Conservation (phyloP, 768 basidiomycete genomes). For the Lepiota brunneoincarnata region DNA sequence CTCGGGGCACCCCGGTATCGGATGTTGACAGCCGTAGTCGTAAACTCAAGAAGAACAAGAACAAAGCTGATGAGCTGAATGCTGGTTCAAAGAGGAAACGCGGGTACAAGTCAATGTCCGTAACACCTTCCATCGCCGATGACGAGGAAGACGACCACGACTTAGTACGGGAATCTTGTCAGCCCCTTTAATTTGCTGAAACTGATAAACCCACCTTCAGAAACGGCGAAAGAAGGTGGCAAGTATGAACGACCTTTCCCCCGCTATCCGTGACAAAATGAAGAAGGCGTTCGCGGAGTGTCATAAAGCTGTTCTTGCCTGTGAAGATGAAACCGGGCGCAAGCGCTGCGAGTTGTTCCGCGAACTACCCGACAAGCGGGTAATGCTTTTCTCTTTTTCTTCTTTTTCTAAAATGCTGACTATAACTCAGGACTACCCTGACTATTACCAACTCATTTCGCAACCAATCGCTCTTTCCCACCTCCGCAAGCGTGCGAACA, state of each 20-base stretch:
- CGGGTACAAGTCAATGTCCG: constrained; percentile 67
- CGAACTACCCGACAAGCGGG: constrained; percentile 79
- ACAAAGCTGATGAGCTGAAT: constrained; percentile 50
- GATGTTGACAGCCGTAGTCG: constrained; percentile 60
- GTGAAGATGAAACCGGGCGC: constrained; percentile 71
- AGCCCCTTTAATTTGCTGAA: neutral
- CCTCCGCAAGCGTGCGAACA: constrained; percentile 74
- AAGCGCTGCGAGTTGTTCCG: constrained; percentile 86
- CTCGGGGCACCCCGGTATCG: constrained; percentile 61
- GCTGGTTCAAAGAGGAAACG: constrained; percentile 75
- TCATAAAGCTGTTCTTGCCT: constrained; percentile 67
- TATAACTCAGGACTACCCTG: constrained; percentile 70
- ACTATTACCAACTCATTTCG: constrained; percentile 88
- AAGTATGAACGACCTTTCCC: constrained; percentile 45
- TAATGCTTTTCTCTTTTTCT: constrained; percentile 26
- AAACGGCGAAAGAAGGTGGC: constrained; percentile 58
- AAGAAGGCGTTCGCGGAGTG: constrained; percentile 81
- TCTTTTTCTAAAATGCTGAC: constrained; percentile 15
- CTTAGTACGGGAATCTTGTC: constrained; percentile 39
- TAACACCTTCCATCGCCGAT: constrained; percentile 74
- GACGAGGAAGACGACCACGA: constrained; percentile 80
- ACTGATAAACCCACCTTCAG: constrained; percentile 55
- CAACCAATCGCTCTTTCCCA: constrained; percentile 86
- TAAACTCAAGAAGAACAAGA: constrained; percentile 66
- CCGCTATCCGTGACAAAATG: constrained; percentile 68